Evolutionary conservation across 2,329 filamentous ascomycete genomes (phyloP).

Genomic region (Pleurostoma richardsiae): DNA sequence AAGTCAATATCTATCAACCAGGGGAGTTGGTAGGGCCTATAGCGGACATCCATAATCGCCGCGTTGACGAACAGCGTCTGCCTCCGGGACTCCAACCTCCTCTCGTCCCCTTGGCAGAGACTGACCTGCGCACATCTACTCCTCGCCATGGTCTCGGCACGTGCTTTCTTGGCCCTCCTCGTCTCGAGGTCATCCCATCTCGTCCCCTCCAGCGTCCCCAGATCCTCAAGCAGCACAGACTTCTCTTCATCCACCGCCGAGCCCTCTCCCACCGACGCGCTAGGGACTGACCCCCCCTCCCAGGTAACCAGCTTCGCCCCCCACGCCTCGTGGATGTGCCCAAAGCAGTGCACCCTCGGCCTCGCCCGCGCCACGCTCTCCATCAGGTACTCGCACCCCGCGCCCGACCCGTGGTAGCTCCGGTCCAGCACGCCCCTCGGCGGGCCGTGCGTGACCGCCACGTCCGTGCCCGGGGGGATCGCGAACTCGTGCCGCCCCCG

Average conservation of each 20-base stretch:
- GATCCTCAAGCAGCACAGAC: not conserved
- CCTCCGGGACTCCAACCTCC: constrained; percentile 25
- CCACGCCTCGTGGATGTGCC: constrained; percentile 6
- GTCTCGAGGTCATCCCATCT: not conserved
- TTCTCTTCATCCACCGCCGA: not conserved
- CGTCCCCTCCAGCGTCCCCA: not conserved
- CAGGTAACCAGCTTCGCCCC: constrained; percentile 2
- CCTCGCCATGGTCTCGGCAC: not conserved
- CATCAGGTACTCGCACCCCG: constrained; percentile 2
- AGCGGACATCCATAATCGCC: constrained; percentile 40
- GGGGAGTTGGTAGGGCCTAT: constrained; percentile 38
- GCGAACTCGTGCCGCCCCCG: constrained; percentile 4
- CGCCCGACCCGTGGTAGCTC: constrained; percentile 1
- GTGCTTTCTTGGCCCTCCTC: not conserved
- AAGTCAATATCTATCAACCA: constrained; percentile 50
- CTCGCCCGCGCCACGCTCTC: constrained; percentile 1
- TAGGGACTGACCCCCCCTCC: not conserved
- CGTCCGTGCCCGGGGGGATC: constrained; percentile 3
- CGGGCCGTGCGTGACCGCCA: constrained; percentile 7
- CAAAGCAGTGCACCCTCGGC: constrained; percentile 7
- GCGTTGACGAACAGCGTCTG: constrained; percentile 59
- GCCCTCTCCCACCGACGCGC: not conserved
- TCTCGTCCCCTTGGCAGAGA: constrained; percentile 27
- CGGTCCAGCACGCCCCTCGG: constrained; percentile 4
- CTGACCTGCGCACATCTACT: constrained; percentile 30